Percentiles rank a stretch among this genome's conserved stretches.
Evolutionary conservation across 208 protist genomes (phyloP).

Genomic region (Angomonas deanei): DNA sequence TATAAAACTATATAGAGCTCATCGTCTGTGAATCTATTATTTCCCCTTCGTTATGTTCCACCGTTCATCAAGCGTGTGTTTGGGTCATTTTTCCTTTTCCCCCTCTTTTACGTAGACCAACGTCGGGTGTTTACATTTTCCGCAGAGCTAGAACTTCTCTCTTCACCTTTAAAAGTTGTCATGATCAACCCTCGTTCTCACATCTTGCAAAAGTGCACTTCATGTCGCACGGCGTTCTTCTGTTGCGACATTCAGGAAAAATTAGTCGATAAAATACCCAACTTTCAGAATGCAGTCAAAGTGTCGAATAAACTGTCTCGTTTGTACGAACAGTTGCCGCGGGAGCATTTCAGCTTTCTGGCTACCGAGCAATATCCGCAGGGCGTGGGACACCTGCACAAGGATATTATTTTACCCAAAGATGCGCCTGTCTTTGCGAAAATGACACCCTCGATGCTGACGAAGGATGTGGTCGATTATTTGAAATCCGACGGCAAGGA

Average conservation of each 20-base stretch:
- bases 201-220: neutral
- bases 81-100: too few relatives aligned
- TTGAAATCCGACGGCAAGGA: slow-evolving; percentile 23
- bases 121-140: too few relatives aligned
- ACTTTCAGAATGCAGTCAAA: slow-evolving; percentile 41
- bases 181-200: slow-evolving; percentile 3
- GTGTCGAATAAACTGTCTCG: slow-evolving; percentile 39
- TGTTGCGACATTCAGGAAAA: slow-evolving; percentile 68
- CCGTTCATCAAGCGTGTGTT: too few relatives aligned
- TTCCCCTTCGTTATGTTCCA: too few relatives aligned
- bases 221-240: slow-evolving; percentile 52
- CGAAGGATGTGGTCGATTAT: slow-evolving; percentile 23
- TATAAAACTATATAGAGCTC: too few relatives aligned
- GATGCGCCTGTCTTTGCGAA: slow-evolving; percentile 40
- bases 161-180: too few relatives aligned
- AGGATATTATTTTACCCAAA: slow-evolving; percentile 31
- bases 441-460: slow-evolving; percentile 45
- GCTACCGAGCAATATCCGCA: slow-evolving; percentile 53
- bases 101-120: too few relatives aligned
- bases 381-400: slow-evolving; percentile 24
- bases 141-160: too few relatives aligned
- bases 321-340: slow-evolving; percentile 24
- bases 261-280: slow-evolving; percentile 20
- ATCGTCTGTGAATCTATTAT: too few relatives aligned
- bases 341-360: slow-evolving; percentile 32